phyloP scores from a whole-genome alignment of 2,329 filamentous ascomycete species.

The Colletotrichum falcatum region DNA sequence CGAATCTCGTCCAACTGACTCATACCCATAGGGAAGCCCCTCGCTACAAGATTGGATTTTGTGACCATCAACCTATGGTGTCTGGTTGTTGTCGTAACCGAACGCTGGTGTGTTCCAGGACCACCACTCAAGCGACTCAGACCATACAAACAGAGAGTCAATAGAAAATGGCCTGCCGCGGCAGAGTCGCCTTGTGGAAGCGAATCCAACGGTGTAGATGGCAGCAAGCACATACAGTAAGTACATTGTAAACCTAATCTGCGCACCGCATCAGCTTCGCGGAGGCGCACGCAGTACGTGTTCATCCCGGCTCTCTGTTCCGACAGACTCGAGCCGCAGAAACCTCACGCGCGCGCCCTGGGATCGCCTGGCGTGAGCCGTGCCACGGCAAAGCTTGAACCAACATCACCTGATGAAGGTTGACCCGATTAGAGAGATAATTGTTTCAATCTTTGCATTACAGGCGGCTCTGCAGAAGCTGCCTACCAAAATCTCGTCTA shows the following conservation, averaged over 20 bases:
- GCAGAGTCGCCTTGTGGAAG: background rate
- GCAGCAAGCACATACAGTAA: no score
- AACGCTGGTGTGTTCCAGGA: no score
- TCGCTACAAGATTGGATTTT: background rate
- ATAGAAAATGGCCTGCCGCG: background rate
- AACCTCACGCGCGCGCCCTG: background rate
- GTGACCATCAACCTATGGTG: background rate
- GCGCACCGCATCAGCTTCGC: background rate
- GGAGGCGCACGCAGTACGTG: background rate
- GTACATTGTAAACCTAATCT: no score
- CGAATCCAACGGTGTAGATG: background rate
- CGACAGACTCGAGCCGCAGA: background rate
- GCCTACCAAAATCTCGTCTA: slow-evolving; percentile 23
- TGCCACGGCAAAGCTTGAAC: background rate
- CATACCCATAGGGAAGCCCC: no score
- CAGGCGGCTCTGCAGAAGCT: slow-evolving; percentile 1
- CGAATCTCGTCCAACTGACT: background rate
- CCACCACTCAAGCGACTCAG: background rate
- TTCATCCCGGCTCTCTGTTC: slow-evolving; percentile 17
- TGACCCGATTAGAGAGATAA: background rate
- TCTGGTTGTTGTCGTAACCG: background rate
- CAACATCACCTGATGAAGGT: background rate
- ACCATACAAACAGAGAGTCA: background rate
- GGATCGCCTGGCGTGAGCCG: no score
- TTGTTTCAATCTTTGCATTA: slow-evolving; percentile 14